phyloP scores from a whole-genome alignment of 352 stramenopile genomes.

The Globisporangium recalcitrans region DNA sequence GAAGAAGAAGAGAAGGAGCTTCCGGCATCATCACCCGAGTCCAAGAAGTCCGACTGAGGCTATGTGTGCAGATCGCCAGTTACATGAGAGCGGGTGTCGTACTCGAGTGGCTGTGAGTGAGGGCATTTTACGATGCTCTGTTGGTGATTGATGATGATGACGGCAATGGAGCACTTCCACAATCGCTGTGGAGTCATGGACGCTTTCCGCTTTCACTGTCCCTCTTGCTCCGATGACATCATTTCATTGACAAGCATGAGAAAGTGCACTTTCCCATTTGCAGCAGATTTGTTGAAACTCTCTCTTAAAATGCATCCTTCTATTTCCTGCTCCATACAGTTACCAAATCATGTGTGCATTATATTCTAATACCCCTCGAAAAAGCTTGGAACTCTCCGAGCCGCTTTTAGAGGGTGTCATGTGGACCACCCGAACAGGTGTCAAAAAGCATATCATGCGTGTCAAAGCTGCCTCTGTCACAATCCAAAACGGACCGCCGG shows the following conservation, averaged over 20 bases:
- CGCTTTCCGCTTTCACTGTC: not conserved
- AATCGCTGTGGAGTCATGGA: not conserved
- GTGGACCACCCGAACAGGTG: not conserved
- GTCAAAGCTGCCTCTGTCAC: slow-evolving; percentile 9
- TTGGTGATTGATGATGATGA: not conserved
- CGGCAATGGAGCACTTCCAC: not conserved
- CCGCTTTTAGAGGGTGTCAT: not conserved
- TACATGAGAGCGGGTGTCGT: not conserved
- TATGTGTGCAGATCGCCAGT: not conserved
- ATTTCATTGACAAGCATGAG: not conserved
- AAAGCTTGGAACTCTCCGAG: too few species aligned
- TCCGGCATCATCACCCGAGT: not conserved
- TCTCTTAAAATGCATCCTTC: too few species aligned
- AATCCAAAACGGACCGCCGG: slow-evolving; percentile 14
- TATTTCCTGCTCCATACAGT: too few species aligned
- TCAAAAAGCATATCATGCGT: not conserved
- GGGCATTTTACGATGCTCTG: not conserved
- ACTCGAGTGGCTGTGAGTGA: not conserved
- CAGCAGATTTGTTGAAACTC: not conserved
- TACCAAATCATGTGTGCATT: not conserved
- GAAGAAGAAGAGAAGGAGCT: not conserved
- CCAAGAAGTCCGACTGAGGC: not conserved
- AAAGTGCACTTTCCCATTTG: not conserved
- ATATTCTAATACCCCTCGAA: not conserved
- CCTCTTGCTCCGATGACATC: not conserved